These are phyloP conservation scores for Byssochlamys sp. DNA, from an alignment of 2,329 filamentous ascomycete species.

Conservation along the genomic window DNA sequence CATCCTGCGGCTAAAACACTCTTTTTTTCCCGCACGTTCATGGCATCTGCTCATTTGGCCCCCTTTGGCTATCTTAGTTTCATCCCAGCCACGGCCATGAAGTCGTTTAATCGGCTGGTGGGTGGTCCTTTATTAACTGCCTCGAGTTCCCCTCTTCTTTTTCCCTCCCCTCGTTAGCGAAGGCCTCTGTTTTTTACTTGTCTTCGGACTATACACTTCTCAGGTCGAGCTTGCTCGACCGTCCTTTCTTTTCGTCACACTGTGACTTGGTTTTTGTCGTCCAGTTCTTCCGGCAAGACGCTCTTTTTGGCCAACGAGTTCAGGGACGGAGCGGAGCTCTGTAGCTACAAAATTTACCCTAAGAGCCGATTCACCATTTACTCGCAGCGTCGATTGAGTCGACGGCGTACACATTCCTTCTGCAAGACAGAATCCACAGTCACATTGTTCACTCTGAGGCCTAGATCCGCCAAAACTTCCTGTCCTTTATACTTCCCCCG, in stretches of 20 bases:
- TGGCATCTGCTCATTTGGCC: background rate
- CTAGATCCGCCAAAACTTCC: background rate
- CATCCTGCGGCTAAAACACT: background rate
- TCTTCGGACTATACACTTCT: background rate
- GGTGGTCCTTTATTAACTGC: background rate
- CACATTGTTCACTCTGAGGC: background rate
- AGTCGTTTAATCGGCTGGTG: background rate
- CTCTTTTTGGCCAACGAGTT: background rate
- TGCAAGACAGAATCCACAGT: background rate
- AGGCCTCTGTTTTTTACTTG: background rate
- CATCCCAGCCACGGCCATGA: background rate
- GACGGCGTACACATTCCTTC: background rate
- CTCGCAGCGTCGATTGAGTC: background rate
- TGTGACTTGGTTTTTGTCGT: slow-evolving; percentile 2
- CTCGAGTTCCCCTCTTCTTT: background rate
- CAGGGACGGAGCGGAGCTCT: background rate
- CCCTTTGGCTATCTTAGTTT: background rate
- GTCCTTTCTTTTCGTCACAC: background rate
- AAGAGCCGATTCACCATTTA: background rate
- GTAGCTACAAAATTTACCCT: background rate
- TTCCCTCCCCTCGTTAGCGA: background rate
- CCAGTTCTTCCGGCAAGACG: background rate
- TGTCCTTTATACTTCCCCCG: background rate
- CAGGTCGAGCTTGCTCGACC: slow-evolving; percentile 1
- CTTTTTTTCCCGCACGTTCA: background rate